Conservation (phyloP, 768 basidiomycete species). For the Inosperma sp. region DNA sequence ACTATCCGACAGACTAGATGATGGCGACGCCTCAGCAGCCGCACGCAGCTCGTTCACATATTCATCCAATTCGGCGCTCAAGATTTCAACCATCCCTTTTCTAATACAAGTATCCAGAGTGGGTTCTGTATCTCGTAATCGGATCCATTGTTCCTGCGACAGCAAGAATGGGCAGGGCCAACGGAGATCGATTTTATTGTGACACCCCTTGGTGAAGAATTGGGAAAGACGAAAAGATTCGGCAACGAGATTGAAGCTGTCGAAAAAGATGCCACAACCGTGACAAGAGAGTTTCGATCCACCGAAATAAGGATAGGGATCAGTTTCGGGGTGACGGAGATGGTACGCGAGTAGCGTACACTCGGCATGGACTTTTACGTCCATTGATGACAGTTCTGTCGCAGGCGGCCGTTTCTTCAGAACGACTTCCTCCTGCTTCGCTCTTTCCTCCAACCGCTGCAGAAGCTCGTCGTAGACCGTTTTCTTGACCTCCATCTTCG, state of each 20-base stretch:
- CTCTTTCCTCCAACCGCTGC: not conserved
- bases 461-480: constrained; percentile 1
- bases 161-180: constrained; percentile 2
- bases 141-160: not conserved
- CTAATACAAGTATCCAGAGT: not conserved
- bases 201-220: constrained; percentile 3
- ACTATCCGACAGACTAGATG: constrained; percentile 1
- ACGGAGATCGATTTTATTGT: constrained; percentile 3
- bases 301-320: not conserved
- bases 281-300: constrained; percentile 2
- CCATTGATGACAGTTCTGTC: too few relatives aligned
- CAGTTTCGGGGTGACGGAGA: not conserved
- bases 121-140: not conserved
- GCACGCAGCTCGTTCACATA: not conserved
- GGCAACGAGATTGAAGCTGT: not conserved
- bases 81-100: too few relatives aligned
- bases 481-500: not conserved
- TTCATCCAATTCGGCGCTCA: not conserved
- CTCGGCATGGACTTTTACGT: not conserved
- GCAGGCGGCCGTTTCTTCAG: too few relatives aligned
- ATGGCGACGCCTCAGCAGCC: not conserved
- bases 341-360: too few relatives aligned
- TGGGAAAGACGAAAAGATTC: not conserved
- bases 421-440: not conserved
- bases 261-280: not conserved